Conservation (phyloP, 2,329 filamentous ascomycete species). For the Aspergillus calidoustus region DNA sequence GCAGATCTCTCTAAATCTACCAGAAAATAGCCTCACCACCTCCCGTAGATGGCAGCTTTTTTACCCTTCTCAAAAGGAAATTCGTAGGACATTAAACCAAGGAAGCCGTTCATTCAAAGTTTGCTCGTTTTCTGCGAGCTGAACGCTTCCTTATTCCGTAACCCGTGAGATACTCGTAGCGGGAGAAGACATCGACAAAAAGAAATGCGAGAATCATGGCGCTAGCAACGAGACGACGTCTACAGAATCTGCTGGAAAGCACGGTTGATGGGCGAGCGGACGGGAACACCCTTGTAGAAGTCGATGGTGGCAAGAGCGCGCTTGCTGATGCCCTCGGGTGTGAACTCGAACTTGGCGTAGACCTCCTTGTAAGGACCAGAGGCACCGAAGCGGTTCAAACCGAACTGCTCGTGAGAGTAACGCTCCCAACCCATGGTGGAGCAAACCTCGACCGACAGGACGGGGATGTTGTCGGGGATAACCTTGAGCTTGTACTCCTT, state of each 20-base stretch:
- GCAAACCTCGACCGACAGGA: constrained; percentile 95
- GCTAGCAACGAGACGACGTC: constrained; percentile 34
- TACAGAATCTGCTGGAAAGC: constrained; percentile 98
- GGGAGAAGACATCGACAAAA: constrained; percentile 24
- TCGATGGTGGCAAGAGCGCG: constrained; percentile 88
- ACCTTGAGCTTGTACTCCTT: constrained; percentile 96
- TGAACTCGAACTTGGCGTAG: constrained; percentile 99
- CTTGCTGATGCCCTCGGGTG: constrained; percentile 94
- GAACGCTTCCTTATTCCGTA: constrained; percentile 20
- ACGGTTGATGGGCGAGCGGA: constrained; percentile 94
- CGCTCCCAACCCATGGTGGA: constrained; percentile 98
- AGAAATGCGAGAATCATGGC: constrained; percentile 22
- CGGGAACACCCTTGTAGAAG: constrained; percentile 96
- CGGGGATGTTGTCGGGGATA: constrained; percentile 90
- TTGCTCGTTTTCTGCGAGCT: neutral
- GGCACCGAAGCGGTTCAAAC: constrained; percentile 97
- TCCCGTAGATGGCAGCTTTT: constrained; percentile 13
- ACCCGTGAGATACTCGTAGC: constrained; percentile 34
- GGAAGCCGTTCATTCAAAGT: constrained; percentile 19
- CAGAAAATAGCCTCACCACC: constrained; percentile 15
- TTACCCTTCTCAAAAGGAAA: constrained; percentile 23
- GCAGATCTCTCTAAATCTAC: constrained; percentile 27
- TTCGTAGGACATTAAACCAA: constrained; percentile 27
- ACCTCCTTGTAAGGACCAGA: constrained; percentile 97
- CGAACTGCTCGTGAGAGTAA: constrained; percentile 99